A percentile compares a stretch with the other conserved stretches of the same genome.
These are phyloP conservation scores for Talaromyces liani DNA, from an alignment of 495 filamentous ascomycete genomes.

Conservation along the genomic window DNA sequence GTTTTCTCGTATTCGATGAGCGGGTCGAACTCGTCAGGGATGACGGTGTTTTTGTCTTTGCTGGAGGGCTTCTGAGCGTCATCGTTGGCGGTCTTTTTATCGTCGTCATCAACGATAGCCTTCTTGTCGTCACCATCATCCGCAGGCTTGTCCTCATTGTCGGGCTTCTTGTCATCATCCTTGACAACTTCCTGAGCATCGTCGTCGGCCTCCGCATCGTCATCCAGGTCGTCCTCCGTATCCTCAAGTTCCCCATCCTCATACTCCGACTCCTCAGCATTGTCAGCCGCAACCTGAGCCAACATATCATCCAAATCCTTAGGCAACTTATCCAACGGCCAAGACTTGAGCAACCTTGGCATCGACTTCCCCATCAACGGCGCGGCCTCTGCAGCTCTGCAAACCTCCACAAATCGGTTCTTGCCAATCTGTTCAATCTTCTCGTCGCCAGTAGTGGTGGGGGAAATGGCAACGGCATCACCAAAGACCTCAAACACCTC, in stretches of 20 bases:
- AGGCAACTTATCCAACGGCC: not conserved
- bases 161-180: not conserved
- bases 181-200: not conserved
- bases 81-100: not conserved
- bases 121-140: not conserved
- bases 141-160: not conserved
- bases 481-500: constrained; percentile 10
- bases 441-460: not conserved
- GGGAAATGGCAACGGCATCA: not conserved
- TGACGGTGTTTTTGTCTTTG: not conserved
- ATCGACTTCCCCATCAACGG: not conserved
- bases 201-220: not conserved
- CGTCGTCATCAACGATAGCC: not conserved
- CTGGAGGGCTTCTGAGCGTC: not conserved
- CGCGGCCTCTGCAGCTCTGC: not conserved
- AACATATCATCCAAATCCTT: constrained; percentile 3
- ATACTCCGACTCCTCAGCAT: not conserved
- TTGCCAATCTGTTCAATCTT: not conserved
- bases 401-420: constrained; percentile 5
- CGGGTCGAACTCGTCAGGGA: not conserved
- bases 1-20: not conserved
- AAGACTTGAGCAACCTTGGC: constrained; percentile 3
- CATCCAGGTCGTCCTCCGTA: constrained; percentile 2
- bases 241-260: not conserved
- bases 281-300: not conserved